Conservation (phyloP, 306 rosid species). For the Biancaea sappan region DNA sequence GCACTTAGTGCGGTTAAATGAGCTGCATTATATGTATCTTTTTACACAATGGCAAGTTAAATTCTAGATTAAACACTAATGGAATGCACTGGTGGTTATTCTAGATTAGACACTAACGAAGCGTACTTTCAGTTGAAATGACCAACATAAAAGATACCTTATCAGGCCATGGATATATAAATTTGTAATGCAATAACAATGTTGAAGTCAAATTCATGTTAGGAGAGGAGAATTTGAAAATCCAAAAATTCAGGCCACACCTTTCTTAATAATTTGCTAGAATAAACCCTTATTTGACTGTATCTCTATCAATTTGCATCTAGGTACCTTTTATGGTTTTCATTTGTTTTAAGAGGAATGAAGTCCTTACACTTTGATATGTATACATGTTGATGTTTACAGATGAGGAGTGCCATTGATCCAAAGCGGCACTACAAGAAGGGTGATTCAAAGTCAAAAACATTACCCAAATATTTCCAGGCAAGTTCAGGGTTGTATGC, state of each 20-base stretch:
- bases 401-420: constrained; percentile 81
- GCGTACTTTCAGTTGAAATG: background rate
- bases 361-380: constrained; percentile 8
- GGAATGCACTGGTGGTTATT: background rate
- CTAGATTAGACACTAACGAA: no score
- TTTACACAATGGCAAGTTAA: background rate
- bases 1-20: background rate
- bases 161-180: constrained; percentile 1
- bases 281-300: background rate
- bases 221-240: background rate
- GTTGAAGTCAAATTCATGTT: background rate
- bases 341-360: constrained; percentile 4
- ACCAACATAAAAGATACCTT: background rate
- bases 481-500: constrained; percentile 42
- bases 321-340: background rate
- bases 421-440: constrained; percentile 91
- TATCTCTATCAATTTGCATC: background rate
- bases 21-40: background rate
- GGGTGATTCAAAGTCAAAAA: constrained; percentile 59
- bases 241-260: background rate
- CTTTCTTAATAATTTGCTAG: constrained; percentile 17
- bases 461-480: constrained; percentile 80
- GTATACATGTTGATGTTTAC: constrained; percentile 28
- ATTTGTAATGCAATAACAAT: background rate
- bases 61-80: background rate